A percentile compares a stretch with the other conserved stretches of the same genome.
phyloP scores from a whole-genome alignment of 768 basidiomycete genomes.

The Psilocybe cubensis region DNA sequence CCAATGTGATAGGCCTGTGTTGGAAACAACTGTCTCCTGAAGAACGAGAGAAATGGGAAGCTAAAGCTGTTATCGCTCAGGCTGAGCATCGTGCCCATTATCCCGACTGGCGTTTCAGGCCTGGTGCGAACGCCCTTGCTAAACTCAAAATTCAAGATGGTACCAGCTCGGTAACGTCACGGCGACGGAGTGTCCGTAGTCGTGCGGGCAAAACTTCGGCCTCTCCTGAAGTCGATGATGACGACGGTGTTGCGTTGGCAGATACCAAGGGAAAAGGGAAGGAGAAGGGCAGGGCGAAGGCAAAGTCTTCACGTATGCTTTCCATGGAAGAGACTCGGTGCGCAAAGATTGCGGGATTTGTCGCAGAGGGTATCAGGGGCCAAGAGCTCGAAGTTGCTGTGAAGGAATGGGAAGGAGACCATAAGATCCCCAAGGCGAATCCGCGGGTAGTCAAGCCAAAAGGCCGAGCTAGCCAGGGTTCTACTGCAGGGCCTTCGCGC shows the following conservation, averaged over 20 bases:
- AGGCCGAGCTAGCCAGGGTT: constrained; percentile 3
- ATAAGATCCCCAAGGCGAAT: constrained; percentile 21
- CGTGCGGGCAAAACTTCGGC: constrained; percentile 24
- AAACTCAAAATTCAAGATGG: constrained; percentile 42
- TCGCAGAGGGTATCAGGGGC: constrained; percentile 71
- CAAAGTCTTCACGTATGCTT: constrained; percentile 20
- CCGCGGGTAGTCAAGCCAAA: constrained; percentile 17
- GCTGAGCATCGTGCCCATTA: constrained; percentile 75
- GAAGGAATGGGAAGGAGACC: constrained; percentile 57
- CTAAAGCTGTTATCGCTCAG: constrained; percentile 69
- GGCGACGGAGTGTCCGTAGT: constrained; percentile 26
- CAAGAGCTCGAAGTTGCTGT: constrained; percentile 63
- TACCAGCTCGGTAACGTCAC: constrained; percentile 20
- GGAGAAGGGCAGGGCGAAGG: constrained; percentile 19
- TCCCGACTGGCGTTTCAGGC: constrained; percentile 84
- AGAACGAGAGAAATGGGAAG: constrained; percentile 79
- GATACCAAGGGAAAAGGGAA: constrained; percentile 28
- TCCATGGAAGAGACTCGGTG: constrained; percentile 55
- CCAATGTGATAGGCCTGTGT: constrained; percentile 55
- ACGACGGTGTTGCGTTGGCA: not conserved
- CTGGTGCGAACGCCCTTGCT: constrained; percentile 50
- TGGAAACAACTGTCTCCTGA: constrained; percentile 73
- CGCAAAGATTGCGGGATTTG: constrained; percentile 67
- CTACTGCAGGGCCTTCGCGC: constrained; percentile 9
- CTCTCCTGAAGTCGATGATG: constrained; percentile 22